Percentiles rank a stretch among this genome's conserved stretches.
phyloP scores from a whole-genome alignment of 306 rosid species.

The Quercus aquifolioides region DNA sequence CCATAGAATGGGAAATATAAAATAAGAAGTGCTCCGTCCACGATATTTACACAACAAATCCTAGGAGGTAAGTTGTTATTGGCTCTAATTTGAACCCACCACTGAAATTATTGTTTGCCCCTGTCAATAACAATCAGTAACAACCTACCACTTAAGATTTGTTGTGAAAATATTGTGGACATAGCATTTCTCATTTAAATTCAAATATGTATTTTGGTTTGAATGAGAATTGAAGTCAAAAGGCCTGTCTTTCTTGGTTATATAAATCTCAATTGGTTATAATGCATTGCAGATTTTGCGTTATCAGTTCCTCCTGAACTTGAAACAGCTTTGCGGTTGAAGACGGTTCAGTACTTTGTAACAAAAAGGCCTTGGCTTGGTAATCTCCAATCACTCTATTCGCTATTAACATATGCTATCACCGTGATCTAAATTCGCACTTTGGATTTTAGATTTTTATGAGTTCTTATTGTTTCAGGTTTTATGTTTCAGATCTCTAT shows the following conservation, averaged over 20 bases:
- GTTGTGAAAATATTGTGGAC: too few relatives aligned
- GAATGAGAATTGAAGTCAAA: not conserved
- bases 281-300: slow-evolving; percentile 54
- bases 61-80: too few relatives aligned
- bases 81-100: too few relatives aligned
- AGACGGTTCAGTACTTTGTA: slow-evolving; percentile 64
- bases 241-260: not conserved
- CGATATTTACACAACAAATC: too few relatives aligned
- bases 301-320: slow-evolving; percentile 61
- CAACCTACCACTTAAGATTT: too few relatives aligned
- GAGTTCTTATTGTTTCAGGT: slow-evolving; percentile 35
- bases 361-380: slow-evolving; percentile 99
- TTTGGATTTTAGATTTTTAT: slow-evolving; percentile 2
- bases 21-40: too few relatives aligned
- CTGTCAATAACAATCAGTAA: too few relatives aligned
- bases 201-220: not conserved
- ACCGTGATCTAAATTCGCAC: not conserved
- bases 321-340: slow-evolving; percentile 72
- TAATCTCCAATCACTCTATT: slow-evolving; percentile 23
- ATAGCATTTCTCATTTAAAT: too few relatives aligned
- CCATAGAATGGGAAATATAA: not conserved
- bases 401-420: not conserved
- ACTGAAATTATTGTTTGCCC: too few relatives aligned
- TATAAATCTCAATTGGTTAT: not conserved
- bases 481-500: slow-evolving; percentile 80